Evolutionary conservation across 148 eudicot species (phyloP), one percentile per base, ranked within the genome.

Genomic region (Rhododendron simsii): DNA sequence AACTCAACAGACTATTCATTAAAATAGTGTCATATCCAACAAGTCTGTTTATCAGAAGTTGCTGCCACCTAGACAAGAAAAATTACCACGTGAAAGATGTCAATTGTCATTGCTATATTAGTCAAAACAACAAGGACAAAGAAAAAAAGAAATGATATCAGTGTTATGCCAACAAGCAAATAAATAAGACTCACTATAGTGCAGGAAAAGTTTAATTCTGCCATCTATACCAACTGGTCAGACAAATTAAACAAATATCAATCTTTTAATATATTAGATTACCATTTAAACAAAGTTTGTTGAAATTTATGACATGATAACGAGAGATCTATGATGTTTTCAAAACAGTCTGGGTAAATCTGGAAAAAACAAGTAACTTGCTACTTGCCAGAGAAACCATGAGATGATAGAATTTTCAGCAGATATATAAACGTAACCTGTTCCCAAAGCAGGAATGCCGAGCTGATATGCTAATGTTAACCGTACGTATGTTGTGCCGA

Each of bases 11-110:
- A 89, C 99, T 95, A 87, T 96, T 96, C 98, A 96, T 96, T 91
- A 95, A 90, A 84, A 96, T 96, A 81, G 98, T 96, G 91, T 96
- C 99, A 87, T 96, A 95, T 74, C 99, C 98, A 76, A 96, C 99
- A 86, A 96, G 94, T 89, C 99, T 92, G 90, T 95, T 96, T 82
- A 96, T 95, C 88, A 96, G 92, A 89, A 96, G 94, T 90, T 96
- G 98, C 89, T 96, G 99, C 99, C 99, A 96, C 95, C 99, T 96
- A 91, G 81, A 89, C 37, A 85, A 71, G 48, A 83, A 74, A 48
- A 53, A 85, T 6, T 48, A 57, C n/a, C 33, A 51, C 80, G 16
- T 57, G 10, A 57, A 67, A 83, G 20, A 61, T 74, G 84, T 45
- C 37, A 83, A 28, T 15, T 47, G 61, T 4, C 61, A 55, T 55